Conservation (phyloP, 2,329 filamentous ascomycete genomes). For the Neoarthrinium moseri region DNA sequence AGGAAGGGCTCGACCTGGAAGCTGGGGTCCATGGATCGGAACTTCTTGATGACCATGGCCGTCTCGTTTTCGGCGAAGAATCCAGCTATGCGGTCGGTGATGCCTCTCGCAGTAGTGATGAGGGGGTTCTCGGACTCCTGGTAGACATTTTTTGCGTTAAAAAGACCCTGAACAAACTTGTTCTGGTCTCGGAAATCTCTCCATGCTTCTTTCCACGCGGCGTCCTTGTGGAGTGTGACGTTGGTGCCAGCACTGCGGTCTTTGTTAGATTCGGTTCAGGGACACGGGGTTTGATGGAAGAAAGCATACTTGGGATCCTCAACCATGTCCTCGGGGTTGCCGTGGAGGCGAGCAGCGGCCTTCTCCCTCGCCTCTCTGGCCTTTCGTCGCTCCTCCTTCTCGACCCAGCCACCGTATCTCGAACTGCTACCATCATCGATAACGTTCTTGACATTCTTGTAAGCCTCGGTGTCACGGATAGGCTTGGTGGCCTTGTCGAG, state of each 20-base stretch:
- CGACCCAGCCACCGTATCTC: constrained; percentile 92
- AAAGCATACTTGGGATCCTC: constrained; percentile 83
- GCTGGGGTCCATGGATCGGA: constrained; percentile 89
- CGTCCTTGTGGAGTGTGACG: constrained; percentile 92
- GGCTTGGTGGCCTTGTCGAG: constrained; percentile 95
- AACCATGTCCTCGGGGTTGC: constrained; percentile 59
- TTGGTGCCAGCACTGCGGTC: constrained; percentile 81
- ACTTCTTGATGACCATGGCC: constrained; percentile 95
- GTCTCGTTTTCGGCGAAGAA: constrained; percentile 99
- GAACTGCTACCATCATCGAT: constrained; percentile 97
- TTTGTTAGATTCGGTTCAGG: constrained; percentile 25
- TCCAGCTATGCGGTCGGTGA: constrained; percentile 87
- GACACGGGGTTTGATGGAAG: constrained; percentile 13
- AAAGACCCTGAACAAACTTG: constrained; percentile 83
- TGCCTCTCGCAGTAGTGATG: constrained; percentile 87
- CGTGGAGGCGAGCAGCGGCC: constrained; percentile 49
- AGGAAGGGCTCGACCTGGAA: constrained; percentile 97
- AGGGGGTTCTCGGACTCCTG: constrained; percentile 97
- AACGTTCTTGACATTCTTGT: constrained; percentile 90
- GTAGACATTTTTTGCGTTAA: constrained; percentile 82
- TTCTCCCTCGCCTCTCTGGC: constrained; percentile 73
- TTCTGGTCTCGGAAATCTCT: constrained; percentile 89
- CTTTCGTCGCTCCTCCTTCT: constrained; percentile 89
- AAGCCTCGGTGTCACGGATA: constrained; percentile 90
- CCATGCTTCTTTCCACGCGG: constrained; percentile 98